phyloP scores from a whole-genome alignment of 2,329 filamentous ascomycete genomes.

The Colletotrichum orchidophilum region DNA sequence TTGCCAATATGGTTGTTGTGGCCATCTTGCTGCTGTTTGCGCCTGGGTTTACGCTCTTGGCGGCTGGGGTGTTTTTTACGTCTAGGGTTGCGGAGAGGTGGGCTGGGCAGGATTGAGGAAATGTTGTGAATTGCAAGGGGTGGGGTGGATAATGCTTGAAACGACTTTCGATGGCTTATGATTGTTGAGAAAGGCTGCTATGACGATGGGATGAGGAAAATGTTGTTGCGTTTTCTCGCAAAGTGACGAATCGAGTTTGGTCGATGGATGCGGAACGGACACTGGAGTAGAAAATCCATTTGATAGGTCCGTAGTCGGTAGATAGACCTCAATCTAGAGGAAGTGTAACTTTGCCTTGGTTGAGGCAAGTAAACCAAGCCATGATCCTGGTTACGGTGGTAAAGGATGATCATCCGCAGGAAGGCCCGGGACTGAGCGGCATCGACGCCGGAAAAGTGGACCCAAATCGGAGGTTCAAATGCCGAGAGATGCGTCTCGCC shows the following conservation, averaged over 20 bases:
- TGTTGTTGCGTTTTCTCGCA: neutral
- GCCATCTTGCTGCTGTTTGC: slow-evolving; percentile 27
- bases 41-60: slow-evolving; percentile 25
- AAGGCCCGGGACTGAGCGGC: neutral
- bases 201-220: neutral
- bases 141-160: neutral
- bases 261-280: neutral
- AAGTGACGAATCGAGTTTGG: neutral
- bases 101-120: slow-evolving; percentile 6
- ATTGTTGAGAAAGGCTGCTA: neutral
- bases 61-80: slow-evolving; percentile 25
- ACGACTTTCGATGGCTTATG: neutral
- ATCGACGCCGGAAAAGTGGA: neutral
- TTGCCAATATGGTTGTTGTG: slow-evolving; percentile 20
- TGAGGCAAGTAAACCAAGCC: too few relatives aligned
- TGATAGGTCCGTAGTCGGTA: neutral
- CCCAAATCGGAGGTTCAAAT: too few relatives aligned
- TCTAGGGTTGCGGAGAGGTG: slow-evolving; percentile 27
- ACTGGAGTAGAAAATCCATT: neutral
- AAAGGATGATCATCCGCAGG: rapidly evolving
- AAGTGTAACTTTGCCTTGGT: too few relatives aligned
- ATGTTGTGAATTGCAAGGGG: neutral
- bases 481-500: neutral
- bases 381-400: too few relatives aligned
- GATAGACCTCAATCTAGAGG: neutral